A percentile compares a stretch with the other conserved stretches of the same genome.
These are phyloP conservation scores for Myrmaecium sp. DNA, from an alignment of 2,329 filamentous ascomycete species.

Conservation along the genomic window DNA sequence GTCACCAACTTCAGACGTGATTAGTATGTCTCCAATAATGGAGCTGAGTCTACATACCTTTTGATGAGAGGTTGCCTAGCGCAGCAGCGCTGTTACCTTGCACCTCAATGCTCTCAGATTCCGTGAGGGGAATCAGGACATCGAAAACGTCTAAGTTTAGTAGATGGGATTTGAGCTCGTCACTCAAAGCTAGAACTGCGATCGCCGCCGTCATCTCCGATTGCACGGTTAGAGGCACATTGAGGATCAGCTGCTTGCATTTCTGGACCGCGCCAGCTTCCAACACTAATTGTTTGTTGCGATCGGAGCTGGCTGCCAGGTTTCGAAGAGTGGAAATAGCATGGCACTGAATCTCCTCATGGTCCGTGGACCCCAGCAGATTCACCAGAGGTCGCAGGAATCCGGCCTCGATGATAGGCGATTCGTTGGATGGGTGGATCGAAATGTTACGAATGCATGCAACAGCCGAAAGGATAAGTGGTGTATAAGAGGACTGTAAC, in stretches of 20 bases:
- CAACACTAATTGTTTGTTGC: constrained; percentile 94
- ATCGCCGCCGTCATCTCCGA: constrained; percentile 99
- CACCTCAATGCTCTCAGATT: constrained; percentile 91
- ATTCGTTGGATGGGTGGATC: constrained; percentile 94
- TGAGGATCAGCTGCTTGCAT: constrained; percentile 89
- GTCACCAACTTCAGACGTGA: constrained; percentile 55
- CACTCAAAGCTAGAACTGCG: constrained; percentile 84
- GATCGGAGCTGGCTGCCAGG: constrained; percentile 86
- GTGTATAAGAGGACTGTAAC: constrained; percentile 86
- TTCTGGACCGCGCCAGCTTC: constrained; percentile 96
- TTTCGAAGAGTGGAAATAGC: constrained; percentile 95
- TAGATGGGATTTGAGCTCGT: constrained; percentile 85
- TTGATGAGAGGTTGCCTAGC: constrained; percentile 87
- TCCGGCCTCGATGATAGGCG: constrained; percentile 93
- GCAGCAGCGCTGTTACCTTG: constrained; percentile 96
- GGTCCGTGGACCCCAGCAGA: constrained; percentile 83
- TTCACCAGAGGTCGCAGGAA: constrained; percentile 91
- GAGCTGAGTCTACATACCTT: constrained; percentile 43
- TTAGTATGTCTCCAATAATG: constrained; percentile 7
- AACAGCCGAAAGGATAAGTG: constrained; percentile 88
- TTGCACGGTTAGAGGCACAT: constrained; percentile 86
- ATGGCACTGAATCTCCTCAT: constrained; percentile 97
- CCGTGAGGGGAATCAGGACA: constrained; percentile 85
- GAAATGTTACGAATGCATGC: constrained; percentile 98
- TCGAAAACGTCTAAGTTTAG: constrained; percentile 89